A percentile compares a stretch with the other conserved stretches of the same genome.
These are phyloP conservation scores for Neurospora crassa DNA, from an alignment of 2,329 filamentous ascomycete species.

Conservation along the genomic window DNA sequence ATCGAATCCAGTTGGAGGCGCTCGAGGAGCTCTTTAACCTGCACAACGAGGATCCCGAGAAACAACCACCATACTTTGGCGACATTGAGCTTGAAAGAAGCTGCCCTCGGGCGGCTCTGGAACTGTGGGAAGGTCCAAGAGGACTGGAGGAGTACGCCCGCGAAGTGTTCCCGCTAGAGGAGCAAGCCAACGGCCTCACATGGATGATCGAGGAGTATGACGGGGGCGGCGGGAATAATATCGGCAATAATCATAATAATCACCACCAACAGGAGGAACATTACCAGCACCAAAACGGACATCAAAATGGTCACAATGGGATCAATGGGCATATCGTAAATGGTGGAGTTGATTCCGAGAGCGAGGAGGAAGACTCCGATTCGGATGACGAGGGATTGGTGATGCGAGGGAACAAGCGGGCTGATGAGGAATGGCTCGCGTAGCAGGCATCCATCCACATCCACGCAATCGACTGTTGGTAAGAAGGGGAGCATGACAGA, in stretches of 20 bases:
- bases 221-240: slow-evolving; percentile 18
- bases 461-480: not conserved
- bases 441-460: slow-evolving; percentile 18
- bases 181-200: slow-evolving; percentile 83
- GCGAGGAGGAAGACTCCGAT: slow-evolving; percentile 37
- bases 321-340: slow-evolving; percentile 24
- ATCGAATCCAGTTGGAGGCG: slow-evolving; percentile 75
- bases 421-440: slow-evolving; percentile 52
- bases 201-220: slow-evolving; percentile 69
- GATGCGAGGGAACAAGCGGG: slow-evolving; percentile 46
- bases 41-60: slow-evolving; percentile 39
- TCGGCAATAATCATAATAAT: slow-evolving; percentile 12
- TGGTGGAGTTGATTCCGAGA: slow-evolving; percentile 19
- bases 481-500: not conserved
- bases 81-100: slow-evolving; percentile 45
- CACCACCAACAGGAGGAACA: slow-evolving; percentile 16
- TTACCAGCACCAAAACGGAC: slow-evolving; percentile 2
- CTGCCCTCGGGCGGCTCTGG: slow-evolving; percentile 65
- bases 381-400: slow-evolving; percentile 48
- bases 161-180: slow-evolving; percentile 89
- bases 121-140: slow-evolving; percentile 84
- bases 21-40: slow-evolving; percentile 50
- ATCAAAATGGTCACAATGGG: slow-evolving; percentile 15
- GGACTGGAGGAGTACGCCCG: slow-evolving; percentile 89
- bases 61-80: slow-evolving; percentile 57